phyloP scores from a whole-genome alignment of 2,329 filamentous ascomycete species.

The Daldinia sp. region DNA sequence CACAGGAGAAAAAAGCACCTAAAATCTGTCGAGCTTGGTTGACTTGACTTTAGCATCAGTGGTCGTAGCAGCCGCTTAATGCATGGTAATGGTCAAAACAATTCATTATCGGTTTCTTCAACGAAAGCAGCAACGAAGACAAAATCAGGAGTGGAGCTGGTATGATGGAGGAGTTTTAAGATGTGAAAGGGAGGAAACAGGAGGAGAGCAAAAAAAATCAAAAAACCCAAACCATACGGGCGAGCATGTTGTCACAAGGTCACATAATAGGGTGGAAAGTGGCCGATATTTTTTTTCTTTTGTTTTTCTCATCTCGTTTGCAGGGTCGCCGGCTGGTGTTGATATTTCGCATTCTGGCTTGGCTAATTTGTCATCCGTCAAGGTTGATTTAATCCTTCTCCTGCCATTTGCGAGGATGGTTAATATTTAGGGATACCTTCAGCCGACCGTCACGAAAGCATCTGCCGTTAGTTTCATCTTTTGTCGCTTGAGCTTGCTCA shows the following conservation, averaged over 20 bases:
- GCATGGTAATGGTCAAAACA: too few relatives aligned
- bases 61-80: neutral
- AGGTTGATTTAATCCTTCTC: slow-evolving; percentile 35
- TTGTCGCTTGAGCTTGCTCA: slow-evolving; percentile 62
- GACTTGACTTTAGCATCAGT: neutral
- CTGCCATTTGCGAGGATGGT: slow-evolving; percentile 37
- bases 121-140: neutral
- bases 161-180: neutral
- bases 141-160: neutral
- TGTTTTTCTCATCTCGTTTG: neutral
- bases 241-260: too few relatives aligned
- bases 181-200: neutral
- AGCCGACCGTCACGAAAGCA: slow-evolving; percentile 37
- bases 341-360: neutral
- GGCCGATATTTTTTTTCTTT: neutral
- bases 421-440: slow-evolving; percentile 41
- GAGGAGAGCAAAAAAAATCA: too few relatives aligned
- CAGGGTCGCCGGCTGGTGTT: neutral
- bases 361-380: slow-evolving; percentile 6
- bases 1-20: neutral
- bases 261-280: neutral
- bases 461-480: slow-evolving; percentile 52
- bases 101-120: neutral
- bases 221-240: too few relatives aligned
- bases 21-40: neutral